Evolutionary conservation across 2,329 filamentous ascomycete species (phyloP).

Genomic region (Akanthomyces uredinophilus): DNA sequence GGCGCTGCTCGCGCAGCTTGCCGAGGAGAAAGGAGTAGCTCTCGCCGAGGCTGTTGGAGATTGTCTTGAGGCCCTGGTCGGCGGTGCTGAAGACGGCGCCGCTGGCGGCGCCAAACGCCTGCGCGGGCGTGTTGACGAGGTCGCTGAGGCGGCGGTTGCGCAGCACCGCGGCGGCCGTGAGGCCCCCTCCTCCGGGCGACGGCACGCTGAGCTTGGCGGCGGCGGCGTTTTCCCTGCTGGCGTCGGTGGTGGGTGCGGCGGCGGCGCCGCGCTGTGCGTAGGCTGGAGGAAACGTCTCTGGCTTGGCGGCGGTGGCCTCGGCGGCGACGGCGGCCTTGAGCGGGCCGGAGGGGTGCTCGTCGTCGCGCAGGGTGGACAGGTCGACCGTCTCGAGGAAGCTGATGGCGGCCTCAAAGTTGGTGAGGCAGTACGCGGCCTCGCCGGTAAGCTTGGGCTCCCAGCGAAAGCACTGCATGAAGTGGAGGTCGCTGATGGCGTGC

Average conservation of each 20-base stretch:
- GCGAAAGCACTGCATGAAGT: constrained; percentile 89
- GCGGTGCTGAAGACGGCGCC: constrained; percentile 84
- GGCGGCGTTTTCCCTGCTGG: constrained; percentile 27
- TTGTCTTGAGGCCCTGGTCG: constrained; percentile 87
- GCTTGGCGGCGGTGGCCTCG: constrained; percentile 33
- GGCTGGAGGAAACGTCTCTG: constrained; percentile 54
- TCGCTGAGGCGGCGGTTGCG: constrained; percentile 77
- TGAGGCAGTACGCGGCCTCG: constrained; percentile 92
- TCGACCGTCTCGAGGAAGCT: constrained; percentile 95
- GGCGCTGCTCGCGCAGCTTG: constrained; percentile 72
- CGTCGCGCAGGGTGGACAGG: constrained; percentile 76
- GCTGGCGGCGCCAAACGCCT: constrained; percentile 73
- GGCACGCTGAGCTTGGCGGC: constrained; percentile 33
- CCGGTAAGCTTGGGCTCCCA: constrained; percentile 82
- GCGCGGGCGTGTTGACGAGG: constrained; percentile 77
- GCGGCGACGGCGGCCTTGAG: constrained; percentile 48
- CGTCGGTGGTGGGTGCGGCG: constrained; percentile 27
- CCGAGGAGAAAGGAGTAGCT: constrained; percentile 93
- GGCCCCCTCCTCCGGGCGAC: constrained; percentile 36
- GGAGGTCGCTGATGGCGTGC: constrained; percentile 88
- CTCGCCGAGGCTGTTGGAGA: constrained; percentile 82
- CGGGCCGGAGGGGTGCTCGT: constrained; percentile 68
- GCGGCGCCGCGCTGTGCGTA: constrained; percentile 42
- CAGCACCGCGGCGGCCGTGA: constrained; percentile 42
- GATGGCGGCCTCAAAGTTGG: constrained; percentile 90